Evolutionary conservation across 331 rosid genomes (phyloP).

Genomic region (Stylosanthes scabra): DNA sequence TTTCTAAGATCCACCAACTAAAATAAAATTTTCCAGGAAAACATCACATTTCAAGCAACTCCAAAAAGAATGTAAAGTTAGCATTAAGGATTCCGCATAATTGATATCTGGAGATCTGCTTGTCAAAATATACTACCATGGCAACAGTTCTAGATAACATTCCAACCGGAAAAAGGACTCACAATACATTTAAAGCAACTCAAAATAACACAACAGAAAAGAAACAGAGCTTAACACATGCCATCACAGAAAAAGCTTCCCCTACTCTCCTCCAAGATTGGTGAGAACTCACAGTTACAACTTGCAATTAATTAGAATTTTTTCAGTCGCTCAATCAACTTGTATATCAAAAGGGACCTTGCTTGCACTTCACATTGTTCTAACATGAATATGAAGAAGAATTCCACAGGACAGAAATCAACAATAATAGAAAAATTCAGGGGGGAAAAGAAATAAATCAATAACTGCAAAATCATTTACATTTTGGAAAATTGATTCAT

Average conservation of each 20-base stretch:
- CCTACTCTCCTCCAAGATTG: background rate
- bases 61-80: slow-evolving; percentile 15
- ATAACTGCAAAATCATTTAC: slow-evolving; percentile 1
- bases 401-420: slow-evolving; percentile 10
- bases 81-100: slow-evolving; percentile 28
- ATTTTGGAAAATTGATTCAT: slow-evolving; percentile 30
- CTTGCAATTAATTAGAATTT: background rate
- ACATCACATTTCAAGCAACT: slow-evolving; percentile 31
- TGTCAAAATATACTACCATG: slow-evolving; percentile 8
- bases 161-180: background rate
- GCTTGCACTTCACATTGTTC: slow-evolving; percentile 27
- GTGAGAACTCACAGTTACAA: slow-evolving; percentile 1
- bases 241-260: background rate
- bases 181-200: background rate
- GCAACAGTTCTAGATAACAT: slow-evolving; percentile 22
- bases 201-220: slow-evolving; percentile 22
- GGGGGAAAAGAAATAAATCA: slow-evolving; percentile 16
- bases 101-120: slow-evolving; percentile 9
- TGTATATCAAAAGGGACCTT: background rate
- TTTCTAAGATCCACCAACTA: slow-evolving; percentile 15
- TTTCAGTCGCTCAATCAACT: background rate
- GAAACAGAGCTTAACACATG: slow-evolving; percentile 14
- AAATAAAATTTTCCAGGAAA: slow-evolving; percentile 26
- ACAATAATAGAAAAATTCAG: background rate
- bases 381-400: background rate